phyloP scores from a whole-genome alignment of 306 rosid genomes.

The Corylus americana region DNA sequence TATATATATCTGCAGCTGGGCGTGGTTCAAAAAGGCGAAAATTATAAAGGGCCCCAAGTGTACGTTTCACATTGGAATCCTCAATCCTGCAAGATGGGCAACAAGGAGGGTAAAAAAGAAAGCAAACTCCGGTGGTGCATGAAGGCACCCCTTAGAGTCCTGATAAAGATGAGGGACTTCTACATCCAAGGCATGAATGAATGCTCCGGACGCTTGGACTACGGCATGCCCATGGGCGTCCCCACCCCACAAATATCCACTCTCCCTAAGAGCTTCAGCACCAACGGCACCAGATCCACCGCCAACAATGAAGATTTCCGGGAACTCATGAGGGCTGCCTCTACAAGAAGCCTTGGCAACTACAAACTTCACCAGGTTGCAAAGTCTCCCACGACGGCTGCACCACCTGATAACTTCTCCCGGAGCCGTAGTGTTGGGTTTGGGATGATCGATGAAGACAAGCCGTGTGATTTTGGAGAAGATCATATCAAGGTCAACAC shows the following conservation, averaged over 20 bases:
- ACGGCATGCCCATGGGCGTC: conserved; percentile 36
- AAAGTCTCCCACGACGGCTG: not conserved
- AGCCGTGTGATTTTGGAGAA: conserved; percentile 45
- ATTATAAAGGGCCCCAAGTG: no score
- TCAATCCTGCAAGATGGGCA: conserved; percentile 13
- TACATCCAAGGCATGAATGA: conserved; percentile 50
- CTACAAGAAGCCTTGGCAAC: conserved; percentile 10
- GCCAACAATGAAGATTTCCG: conserved; percentile 29
- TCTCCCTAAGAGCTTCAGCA: conserved; percentile 59
- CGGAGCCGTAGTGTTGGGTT: conserved; percentile 51
- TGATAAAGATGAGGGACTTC: conserved; percentile 46
- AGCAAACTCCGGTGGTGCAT: conserved; percentile 28
- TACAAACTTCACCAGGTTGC: conserved; percentile 1
- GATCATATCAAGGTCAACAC: conserved; percentile 32
- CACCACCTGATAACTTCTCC: not conserved
- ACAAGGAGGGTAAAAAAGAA: conserved; percentile 19
- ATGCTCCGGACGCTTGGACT: conserved; percentile 29
- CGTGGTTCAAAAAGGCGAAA: not conserved
- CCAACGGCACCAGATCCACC: conserved; percentile 25
- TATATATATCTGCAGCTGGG: not conserved
- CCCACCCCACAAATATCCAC: conserved; percentile 22
- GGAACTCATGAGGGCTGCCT: conserved; percentile 57
- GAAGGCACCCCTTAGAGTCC: conserved; percentile 45
- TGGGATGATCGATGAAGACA: conserved; percentile 70
- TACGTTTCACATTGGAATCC: no score